Evolutionary conservation across 768 basidiomycete genomes (phyloP).

Genomic region (Dendrothele bispora): DNA sequence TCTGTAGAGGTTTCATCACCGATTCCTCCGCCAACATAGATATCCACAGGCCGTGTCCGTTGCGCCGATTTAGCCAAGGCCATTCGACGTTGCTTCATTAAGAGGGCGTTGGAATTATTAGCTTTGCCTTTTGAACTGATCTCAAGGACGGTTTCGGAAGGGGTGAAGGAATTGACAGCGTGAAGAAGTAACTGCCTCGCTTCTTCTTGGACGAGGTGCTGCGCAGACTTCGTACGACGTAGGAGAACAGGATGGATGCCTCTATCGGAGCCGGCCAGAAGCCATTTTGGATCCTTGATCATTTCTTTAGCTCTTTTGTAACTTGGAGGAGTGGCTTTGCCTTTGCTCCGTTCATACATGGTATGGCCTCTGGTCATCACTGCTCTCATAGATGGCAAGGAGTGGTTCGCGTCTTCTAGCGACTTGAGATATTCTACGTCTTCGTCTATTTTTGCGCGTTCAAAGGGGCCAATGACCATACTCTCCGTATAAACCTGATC

Average conservation of each 20-base stretch:
- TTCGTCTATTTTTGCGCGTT: slow-evolving; percentile 76
- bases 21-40: slow-evolving; percentile 27
- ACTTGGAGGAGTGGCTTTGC: slow-evolving; percentile 82
- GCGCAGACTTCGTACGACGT: slow-evolving; percentile 33
- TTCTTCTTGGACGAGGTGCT: slow-evolving; percentile 44
- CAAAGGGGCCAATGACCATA: slow-evolving; percentile 80
- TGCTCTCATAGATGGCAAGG: slow-evolving; percentile 63
- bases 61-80: slow-evolving; percentile 66
- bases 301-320: slow-evolving; percentile 91
- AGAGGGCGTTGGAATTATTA: slow-evolving; percentile 53
- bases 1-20: slow-evolving; percentile 35
- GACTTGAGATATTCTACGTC: slow-evolving; percentile 79
- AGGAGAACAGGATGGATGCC: slow-evolving; percentile 73
- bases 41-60: slow-evolving; percentile 38
- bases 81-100: slow-evolving; percentile 90
- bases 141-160: slow-evolving; percentile 90
- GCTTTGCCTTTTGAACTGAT: slow-evolving; percentile 65
- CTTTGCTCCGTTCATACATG: slow-evolving; percentile 93
- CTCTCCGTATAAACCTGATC: slow-evolving; percentile 70
- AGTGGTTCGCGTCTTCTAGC: slow-evolving; percentile 63
- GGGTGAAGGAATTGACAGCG: slow-evolving; percentile 80
- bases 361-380: slow-evolving; percentile 88
- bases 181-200: slow-evolving; percentile 67
- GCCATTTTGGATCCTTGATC: slow-evolving; percentile 70
- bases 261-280: slow-evolving; percentile 62